Evolutionary conservation across 1,284 basidiomycete species (phyloP), one percentile per base, ranked within the genome.

Genomic region (Ceratobasidium theobromae): DNA sequence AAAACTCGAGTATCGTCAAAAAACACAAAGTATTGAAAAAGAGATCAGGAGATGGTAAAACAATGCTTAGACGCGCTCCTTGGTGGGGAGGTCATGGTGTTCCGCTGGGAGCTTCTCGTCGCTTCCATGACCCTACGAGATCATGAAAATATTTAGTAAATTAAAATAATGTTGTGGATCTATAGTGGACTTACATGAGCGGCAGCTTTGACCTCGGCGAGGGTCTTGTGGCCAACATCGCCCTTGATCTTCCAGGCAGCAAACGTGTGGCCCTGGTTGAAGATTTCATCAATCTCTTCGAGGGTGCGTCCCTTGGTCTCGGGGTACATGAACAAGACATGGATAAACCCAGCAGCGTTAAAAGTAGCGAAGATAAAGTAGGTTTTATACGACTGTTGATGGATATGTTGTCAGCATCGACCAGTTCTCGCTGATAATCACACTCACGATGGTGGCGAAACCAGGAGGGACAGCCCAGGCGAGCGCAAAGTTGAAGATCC

Each of bases 321-420:
- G 25, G 86, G 87, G 79, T 84, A 88, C 79, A 85, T 86, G 66
- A 72, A 72, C 45, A 67, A 69, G 65, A 90, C 78, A 70, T 89
- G 87, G 60, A 89, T 77, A 72, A 82, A 85, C 3, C 84, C 86
- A 0, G 83, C 82, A 66, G 87, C 85, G 79, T 89, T 89, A 83
- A 90, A 89, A 6, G 86, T 78, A 5, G 84, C 87, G 73, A 90
- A 90, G 75, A 90, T 85, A 76, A 89, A 89, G 77, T 90, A 86
- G 1, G 84, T 85, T 73, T 68, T 28, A 69, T 67, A 58, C 58
- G 71, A 32, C 67, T 12, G 65, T n/a, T n/a, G 27, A 53, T 54
- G 60, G 2, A 68, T 5, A 48, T 38, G 52, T 41, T 27, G 21
- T 3, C 38, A 32, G 12, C 38, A 54, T 23, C 28, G 12, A 51